Conservation (phyloP, 2,329 filamentous ascomycete species). For the Hymenoscyphus linearis region DNA sequence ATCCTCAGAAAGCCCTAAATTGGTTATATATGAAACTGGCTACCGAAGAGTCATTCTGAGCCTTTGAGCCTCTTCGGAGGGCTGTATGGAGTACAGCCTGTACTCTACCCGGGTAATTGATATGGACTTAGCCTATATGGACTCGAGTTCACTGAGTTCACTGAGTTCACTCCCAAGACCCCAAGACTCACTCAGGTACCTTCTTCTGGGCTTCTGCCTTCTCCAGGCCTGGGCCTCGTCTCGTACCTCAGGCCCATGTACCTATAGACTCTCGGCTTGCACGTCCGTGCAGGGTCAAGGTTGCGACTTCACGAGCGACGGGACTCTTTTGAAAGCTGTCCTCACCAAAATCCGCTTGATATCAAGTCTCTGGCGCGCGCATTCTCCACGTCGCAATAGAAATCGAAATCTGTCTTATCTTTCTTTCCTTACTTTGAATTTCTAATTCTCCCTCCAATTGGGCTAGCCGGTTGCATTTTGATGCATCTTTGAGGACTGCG, state of each 20-base stretch:
- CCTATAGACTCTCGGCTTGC: background rate
- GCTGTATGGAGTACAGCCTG: no score
- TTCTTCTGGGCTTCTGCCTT: no score
- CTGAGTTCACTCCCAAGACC: no score
- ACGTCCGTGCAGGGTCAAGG: background rate
- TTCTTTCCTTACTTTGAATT: background rate
- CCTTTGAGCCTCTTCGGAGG: no score
- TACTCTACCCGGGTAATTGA: no score
- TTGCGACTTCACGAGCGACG: background rate
- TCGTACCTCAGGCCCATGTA: no score
- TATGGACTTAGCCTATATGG: no score
- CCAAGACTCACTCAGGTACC: no score
- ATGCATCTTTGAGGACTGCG: constrained; percentile 23
- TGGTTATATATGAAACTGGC: no score
- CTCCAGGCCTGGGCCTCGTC: no score
- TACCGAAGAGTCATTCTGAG: no score
- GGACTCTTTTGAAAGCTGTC: constrained; percentile 1
- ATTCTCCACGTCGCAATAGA: background rate
- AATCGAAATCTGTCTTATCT: background rate
- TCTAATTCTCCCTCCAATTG: constrained; percentile 14
- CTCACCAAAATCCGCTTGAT: background rate
- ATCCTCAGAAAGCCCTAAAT: background rate
- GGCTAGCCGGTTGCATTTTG: constrained; percentile 12
- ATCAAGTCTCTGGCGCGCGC: background rate
- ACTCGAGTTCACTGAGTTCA: no score